Conservation (phyloP, 2,329 filamentous ascomycete species). For the Aspergillus intermedius region DNA sequence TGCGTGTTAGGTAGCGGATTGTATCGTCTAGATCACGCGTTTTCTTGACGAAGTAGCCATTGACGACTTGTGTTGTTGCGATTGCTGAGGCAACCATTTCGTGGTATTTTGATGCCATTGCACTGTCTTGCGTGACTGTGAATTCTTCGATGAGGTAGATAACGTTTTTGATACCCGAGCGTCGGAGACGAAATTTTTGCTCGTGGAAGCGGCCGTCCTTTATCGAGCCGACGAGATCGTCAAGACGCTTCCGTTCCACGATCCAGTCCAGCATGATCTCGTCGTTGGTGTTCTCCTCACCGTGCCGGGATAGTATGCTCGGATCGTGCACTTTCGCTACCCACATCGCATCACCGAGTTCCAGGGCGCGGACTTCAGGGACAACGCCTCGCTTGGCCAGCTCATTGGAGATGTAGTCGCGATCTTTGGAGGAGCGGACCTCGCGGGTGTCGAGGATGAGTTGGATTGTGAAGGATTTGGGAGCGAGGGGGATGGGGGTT, state of each 20-base stretch:
- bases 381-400: slow-evolving; percentile 59
- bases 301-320: slow-evolving; percentile 47
- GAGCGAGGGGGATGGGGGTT: slow-evolving; percentile 55
- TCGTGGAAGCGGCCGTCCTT: slow-evolving; percentile 78
- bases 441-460: slow-evolving; percentile 70
- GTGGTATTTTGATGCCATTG: slow-evolving; percentile 46
- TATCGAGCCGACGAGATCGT: slow-evolving; percentile 73
- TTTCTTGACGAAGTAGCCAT: slow-evolving; percentile 71
- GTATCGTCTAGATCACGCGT: slow-evolving; percentile 71
- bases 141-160: slow-evolving; percentile 75
- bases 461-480: slow-evolving; percentile 64
- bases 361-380: slow-evolving; percentile 61
- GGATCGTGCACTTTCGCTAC: slow-evolving; percentile 65
- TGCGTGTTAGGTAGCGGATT: slow-evolving; percentile 64
- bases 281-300: slow-evolving; percentile 50
- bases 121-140: slow-evolving; percentile 49
- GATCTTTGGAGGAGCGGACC: slow-evolving; percentile 63
- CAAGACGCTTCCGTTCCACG: slow-evolving; percentile 71
- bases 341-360: slow-evolving; percentile 73
- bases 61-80: slow-evolving; percentile 69
- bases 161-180: slow-evolving; percentile 67
- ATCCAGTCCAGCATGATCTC: slow-evolving; percentile 76
- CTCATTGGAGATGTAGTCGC: slow-evolving; percentile 70
- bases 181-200: slow-evolving; percentile 72
- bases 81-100: slow-evolving; percentile 67